Base-by-base conservation (phyloP, 2,329 filamentous ascomycete species). In the Gyromitra esculenta region DNA sequence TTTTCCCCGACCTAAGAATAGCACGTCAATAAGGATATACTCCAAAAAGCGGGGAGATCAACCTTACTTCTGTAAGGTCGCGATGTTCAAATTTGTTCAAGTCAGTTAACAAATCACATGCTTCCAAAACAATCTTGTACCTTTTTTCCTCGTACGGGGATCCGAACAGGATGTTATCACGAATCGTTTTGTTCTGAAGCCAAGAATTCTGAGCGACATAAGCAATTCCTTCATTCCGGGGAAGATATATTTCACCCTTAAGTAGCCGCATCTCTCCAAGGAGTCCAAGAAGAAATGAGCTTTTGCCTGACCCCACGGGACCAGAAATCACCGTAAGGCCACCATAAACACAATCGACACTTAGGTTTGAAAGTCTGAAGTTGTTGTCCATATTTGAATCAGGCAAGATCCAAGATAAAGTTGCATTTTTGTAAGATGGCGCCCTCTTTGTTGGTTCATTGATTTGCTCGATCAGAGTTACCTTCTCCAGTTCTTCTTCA, bases 91-190 rank as follows among this genome's bases (percentile, higher is more conserved):
- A 87, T 25, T 84, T 85, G 3, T 85, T 84, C 3, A 91, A 84
- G 79, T 91, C 89, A 0, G 86, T 85, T 0, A 84, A 82, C 4
- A 91, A 83, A 1, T 88, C 88, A 79, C 89, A 91, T 0, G 89
- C 88, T 37, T 89, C 86, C 0, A 92, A 82, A 0, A 91, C 89
- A 65, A 86, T 84, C 11, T 86, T 85, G 81, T 92, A 92, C 35
- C 88, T 84, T 2, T 79, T 77, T 9, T 85, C 83, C 74, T 91
- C 88, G 59, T 87, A 88, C 39, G 86, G 84, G 48, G 84, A 86
- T n/a, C 88, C 88, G 75, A 91, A 91, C 1, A 90, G 80, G 15
- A 91, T 90, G 79, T 91, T 91, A 13, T 91, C 87, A 0, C 87
- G 85, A 65, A 91, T 89, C 4, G 87, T 90, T 85, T 89, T 90